Percentiles rank a stretch among this genome's conserved stretches.
These are phyloP conservation scores for Plantago rigida DNA, from an alignment of 305 asterid species.

Conservation along the genomic window DNA sequence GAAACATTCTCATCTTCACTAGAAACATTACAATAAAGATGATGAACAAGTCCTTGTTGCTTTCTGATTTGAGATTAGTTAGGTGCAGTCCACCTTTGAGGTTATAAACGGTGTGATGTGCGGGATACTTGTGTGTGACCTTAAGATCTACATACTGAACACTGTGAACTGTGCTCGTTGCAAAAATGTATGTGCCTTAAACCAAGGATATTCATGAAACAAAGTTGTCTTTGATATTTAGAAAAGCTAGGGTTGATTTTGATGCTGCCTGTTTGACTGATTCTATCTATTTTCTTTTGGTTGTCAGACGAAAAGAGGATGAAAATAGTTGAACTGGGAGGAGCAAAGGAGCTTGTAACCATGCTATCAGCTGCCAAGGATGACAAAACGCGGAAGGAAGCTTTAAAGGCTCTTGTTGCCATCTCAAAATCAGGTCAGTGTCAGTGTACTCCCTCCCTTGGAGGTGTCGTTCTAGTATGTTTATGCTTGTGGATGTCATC, in stretches of 20 bases:
- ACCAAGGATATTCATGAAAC: neutral
- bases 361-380: conserved; percentile 72
- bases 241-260: conserved; percentile 14
- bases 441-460: neutral
- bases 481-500: neutral
- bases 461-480: neutral
- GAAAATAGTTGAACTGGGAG: conserved; percentile 84
- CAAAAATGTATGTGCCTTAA: no score
- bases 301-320: conserved; percentile 60
- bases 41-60: no score
- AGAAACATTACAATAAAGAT: no score
- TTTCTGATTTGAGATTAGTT: no score
- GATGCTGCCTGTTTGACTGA: conserved; percentile 1
- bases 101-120: no score
- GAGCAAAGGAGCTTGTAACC: conserved; percentile 59
- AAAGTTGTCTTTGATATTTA: conserved; percentile 16
- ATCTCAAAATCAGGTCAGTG: conserved; percentile 69
- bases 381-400: conserved; percentile 65
- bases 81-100: no score
- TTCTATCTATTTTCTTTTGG: conserved; percentile 7
- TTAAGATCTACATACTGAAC: no score
- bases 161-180: no score
- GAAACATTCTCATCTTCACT: no score
- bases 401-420: conserved; percentile 77
- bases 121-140: no score